Conservation (phyloP, 495 filamentous ascomycete genomes). For the Trichocladium antarcticum region DNA sequence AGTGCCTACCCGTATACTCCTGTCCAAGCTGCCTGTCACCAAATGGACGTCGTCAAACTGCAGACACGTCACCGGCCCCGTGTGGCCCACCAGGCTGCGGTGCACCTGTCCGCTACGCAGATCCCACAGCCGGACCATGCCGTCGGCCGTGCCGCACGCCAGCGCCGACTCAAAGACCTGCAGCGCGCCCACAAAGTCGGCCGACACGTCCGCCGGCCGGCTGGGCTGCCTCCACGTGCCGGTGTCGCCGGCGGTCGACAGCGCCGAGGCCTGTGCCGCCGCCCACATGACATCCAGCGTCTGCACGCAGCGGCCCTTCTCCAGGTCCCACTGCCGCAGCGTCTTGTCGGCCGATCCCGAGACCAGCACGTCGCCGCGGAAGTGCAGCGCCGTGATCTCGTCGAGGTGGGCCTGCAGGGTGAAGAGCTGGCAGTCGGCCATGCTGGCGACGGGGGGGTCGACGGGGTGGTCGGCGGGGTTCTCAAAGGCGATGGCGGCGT, state of each 20-base stretch:
- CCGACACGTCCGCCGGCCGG: conserved; percentile 49
- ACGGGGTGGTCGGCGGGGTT: conserved; percentile 49
- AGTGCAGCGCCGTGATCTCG: conserved; percentile 89
- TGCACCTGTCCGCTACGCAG: conserved; percentile 92
- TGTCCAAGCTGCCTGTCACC: conserved; percentile 86
- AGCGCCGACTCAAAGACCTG: conserved; percentile 96
- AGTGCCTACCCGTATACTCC: conserved; percentile 77
- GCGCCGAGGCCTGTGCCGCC: conserved; percentile 75
- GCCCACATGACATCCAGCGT: conserved; percentile 99
- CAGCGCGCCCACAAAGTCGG: conserved; percentile 88
- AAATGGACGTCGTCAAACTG: conserved; percentile 96
- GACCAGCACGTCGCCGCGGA: conserved; percentile 75
- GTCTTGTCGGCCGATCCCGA: conserved; percentile 97
- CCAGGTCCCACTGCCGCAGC: conserved; percentile 91
- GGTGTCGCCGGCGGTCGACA: conserved; percentile 42
- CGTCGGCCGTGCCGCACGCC: conserved; percentile 96
- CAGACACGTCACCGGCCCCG: conserved; percentile 84
- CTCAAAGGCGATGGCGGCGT: conserved; percentile 49
- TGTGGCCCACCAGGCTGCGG: conserved; percentile 90
- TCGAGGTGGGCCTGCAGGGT: conserved; percentile 83
- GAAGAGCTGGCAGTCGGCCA: conserved; percentile 80
- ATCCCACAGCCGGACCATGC: conserved; percentile 97
- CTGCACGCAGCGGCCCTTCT: conserved; percentile 90
- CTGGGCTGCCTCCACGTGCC: conserved; percentile 45
- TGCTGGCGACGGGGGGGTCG: conserved; percentile 55